Evolutionary conservation across 1,284 basidiomycete genomes (phyloP).

Genomic region (Austroboletus olivaceoglutinosus): DNA sequence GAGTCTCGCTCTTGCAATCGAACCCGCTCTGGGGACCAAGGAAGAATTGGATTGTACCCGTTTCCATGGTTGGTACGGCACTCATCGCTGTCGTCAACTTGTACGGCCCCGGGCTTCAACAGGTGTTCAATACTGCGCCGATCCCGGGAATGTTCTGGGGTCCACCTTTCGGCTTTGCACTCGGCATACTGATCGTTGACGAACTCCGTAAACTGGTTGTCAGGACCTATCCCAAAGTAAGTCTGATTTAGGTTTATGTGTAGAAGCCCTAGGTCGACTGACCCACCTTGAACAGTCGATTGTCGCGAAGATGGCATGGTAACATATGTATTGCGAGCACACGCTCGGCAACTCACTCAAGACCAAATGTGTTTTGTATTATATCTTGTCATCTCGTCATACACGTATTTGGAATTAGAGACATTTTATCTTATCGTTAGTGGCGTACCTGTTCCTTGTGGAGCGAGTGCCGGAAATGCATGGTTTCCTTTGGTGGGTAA

Average conservation of each 20-base stretch:
- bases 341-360: neutral
- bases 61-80: constrained; percentile 36
- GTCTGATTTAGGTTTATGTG: neutral
- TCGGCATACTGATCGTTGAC: constrained; percentile 39
- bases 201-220: constrained; percentile 42
- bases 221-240: constrained; percentile 41
- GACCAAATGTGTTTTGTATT: neutral
- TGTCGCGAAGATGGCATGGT: constrained; percentile 34
- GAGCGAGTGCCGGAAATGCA: too few species aligned
- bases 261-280: constrained; percentile 7
- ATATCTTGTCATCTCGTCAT: neutral
- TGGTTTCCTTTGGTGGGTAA: too few species aligned
- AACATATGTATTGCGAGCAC: constrained; percentile 3
- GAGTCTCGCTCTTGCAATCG: constrained; percentile 33
- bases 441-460: neutral
- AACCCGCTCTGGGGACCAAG: constrained; percentile 39
- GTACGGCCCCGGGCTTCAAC: constrained; percentile 17
- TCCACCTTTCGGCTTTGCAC: constrained; percentile 40
- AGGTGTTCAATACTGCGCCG: constrained; percentile 33
- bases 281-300: constrained; percentile 23
- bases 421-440: neutral
- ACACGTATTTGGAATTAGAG: neutral
- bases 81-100: constrained; percentile 39
- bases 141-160: constrained; percentile 45
- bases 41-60: constrained; percentile 34